A percentile compares a stretch with the other conserved stretches of the same genome.
Evolutionary conservation across 2,329 filamentous ascomycete species (phyloP).

Genomic region (Fusarium chuoi): DNA sequence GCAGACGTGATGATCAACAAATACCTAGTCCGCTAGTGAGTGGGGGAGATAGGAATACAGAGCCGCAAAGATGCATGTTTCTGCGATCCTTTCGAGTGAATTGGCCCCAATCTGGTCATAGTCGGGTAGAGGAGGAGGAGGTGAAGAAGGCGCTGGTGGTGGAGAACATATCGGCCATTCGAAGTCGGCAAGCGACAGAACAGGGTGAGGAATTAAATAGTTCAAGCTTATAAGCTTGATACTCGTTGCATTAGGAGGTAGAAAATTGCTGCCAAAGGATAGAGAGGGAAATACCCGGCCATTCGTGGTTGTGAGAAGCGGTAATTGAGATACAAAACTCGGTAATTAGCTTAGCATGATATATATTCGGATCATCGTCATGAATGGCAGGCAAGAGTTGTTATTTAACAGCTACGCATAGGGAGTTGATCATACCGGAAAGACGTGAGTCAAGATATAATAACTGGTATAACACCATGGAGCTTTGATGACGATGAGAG

Average conservation of each 20-base stretch:
- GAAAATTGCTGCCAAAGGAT: neutral
- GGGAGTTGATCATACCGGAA: too few species aligned
- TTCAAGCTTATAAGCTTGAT: neutral
- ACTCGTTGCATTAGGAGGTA: neutral
- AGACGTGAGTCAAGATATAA: too few species aligned
- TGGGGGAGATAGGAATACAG: too few species aligned
- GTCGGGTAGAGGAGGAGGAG: neutral
- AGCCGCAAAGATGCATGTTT: neutral
- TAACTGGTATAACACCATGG: too few species aligned
- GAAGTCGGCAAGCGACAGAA: neutral
- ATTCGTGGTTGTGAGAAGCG: neutral
- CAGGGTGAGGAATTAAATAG: neutral
- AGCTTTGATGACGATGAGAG: too few species aligned
- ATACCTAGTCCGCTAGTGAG: too few species aligned
- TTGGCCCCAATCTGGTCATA: neutral
- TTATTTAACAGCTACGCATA: too few species aligned
- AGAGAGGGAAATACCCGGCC: neutral
- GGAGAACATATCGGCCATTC: neutral
- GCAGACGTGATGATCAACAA: neutral
- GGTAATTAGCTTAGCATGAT: neutral
- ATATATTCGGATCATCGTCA: neutral
- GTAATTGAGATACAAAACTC: neutral
- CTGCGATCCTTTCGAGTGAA: neutral
- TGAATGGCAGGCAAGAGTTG: neutral
- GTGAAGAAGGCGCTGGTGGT: neutral